These are phyloP conservation scores for Colletotrichum truncatum DNA, from an alignment of 2,329 filamentous ascomycete species.

Conservation along the genomic window DNA sequence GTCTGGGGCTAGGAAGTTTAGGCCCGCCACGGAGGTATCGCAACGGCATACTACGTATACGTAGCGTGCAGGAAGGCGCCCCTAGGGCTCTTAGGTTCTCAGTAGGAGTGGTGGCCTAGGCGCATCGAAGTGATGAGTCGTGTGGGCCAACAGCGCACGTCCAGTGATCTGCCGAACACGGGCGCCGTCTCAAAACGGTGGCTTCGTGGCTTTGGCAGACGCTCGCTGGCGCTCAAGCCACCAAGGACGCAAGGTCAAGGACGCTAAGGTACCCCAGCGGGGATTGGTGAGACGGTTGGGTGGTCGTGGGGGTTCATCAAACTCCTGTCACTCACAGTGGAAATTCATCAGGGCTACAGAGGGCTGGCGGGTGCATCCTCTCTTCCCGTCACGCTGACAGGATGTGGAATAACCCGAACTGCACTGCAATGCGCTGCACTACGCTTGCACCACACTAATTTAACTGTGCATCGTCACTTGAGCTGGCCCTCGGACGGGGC, in stretches of 20 bases:
- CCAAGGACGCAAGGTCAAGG: not conserved
- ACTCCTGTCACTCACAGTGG: constrained; percentile 6
- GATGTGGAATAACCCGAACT: not conserved
- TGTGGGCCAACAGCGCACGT: constrained; percentile 15
- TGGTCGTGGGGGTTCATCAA: constrained; percentile 7
- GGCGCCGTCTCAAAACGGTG: constrained; percentile 19
- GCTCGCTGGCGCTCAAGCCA: constrained; percentile 7
- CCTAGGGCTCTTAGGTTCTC: too few species aligned
- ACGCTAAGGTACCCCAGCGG: not conserved
- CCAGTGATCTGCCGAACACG: constrained; percentile 26
- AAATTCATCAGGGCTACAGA: constrained; percentile 8
- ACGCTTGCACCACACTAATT: constrained; percentile 3
- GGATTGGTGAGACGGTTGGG: constrained; percentile 8
- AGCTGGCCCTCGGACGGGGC: not conserved
- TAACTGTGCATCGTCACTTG: constrained; percentile 8
- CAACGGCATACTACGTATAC: not conserved
- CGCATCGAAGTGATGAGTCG: not conserved
- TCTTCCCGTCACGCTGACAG: not conserved
- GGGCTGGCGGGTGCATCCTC: not conserved
- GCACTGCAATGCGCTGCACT: not conserved
- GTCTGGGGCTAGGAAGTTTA: constrained; percentile 3
- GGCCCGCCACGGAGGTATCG: not conserved
- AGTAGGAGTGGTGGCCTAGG: not conserved
- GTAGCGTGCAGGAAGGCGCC: not conserved
- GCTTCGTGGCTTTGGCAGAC: constrained; percentile 14